Conservation (phyloP, 805 yeast genomes). For the Starmerella powellii region DNA sequence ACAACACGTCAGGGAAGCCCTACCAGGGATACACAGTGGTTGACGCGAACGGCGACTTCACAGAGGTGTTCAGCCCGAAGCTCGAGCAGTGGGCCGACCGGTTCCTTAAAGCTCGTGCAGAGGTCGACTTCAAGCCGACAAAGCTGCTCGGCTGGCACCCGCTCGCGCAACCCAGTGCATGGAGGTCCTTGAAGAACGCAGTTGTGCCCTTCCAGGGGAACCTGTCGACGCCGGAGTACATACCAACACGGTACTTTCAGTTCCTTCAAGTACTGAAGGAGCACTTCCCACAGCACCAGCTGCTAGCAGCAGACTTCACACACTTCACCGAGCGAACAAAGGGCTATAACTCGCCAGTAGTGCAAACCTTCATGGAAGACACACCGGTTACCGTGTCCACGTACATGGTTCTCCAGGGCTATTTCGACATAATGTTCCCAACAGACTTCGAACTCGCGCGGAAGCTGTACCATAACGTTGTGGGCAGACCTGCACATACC, state of each 20-base stretch:
- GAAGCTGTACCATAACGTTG: slow-evolving; percentile 50
- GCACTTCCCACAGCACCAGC: slow-evolving; percentile 62
- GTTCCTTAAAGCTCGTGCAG: slow-evolving; percentile 45
- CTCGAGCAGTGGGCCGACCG: slow-evolving; percentile 41
- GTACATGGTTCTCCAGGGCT: slow-evolving; percentile 76
- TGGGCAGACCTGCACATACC: slow-evolving; percentile 41
- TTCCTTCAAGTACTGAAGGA: slow-evolving; percentile 50
- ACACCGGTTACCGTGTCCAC: slow-evolving; percentile 58
- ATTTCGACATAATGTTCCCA: slow-evolving; percentile 76
- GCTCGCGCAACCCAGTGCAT: slow-evolving; percentile 37
- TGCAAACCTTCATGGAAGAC: slow-evolving; percentile 59
- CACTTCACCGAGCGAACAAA: slow-evolving; percentile 30
- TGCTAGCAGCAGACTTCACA: slow-evolving; percentile 62
- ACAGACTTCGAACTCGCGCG: slow-evolving; percentile 57
- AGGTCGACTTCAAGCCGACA: slow-evolving; percentile 24
- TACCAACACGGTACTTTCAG: slow-evolving; percentile 65
- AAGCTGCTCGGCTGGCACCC: slow-evolving; percentile 44
- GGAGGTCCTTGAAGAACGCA: slow-evolving; percentile 37
- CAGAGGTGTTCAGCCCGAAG: slow-evolving; percentile 55
- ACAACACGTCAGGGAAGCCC: slow-evolving; percentile 51
- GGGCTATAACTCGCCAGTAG: slow-evolving; percentile 67
- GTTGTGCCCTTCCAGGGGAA: slow-evolving; percentile 56
- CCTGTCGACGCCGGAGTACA: slow-evolving; percentile 59
- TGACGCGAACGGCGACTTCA: slow-evolving; percentile 62
- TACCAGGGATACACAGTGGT: slow-evolving; percentile 67